These are phyloP conservation scores for Phytopythium litorale DNA, from an alignment of 352 stramenopile species.

Conservation along the genomic window DNA sequence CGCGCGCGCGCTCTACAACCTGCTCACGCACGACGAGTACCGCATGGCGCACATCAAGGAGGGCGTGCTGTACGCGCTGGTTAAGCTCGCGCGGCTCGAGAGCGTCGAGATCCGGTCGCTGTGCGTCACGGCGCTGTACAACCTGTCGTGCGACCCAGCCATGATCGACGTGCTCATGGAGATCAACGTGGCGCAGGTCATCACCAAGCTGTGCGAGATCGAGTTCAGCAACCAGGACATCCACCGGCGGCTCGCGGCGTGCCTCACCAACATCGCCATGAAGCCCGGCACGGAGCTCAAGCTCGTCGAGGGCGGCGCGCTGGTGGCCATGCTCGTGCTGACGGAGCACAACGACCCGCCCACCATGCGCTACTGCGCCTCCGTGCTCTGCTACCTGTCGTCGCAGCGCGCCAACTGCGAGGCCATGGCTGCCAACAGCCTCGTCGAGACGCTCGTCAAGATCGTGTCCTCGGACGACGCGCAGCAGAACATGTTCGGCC, in stretches of 20 bases:
- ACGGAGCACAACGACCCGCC: constrained; percentile 67
- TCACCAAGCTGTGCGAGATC: constrained; percentile 84
- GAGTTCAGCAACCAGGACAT: constrained; percentile 83
- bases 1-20: constrained; percentile 78
- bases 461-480: constrained; percentile 41
- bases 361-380: constrained; percentile 67
- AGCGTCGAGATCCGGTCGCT: constrained; percentile 78
- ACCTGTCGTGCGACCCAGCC: constrained; percentile 66
- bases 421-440: constrained; percentile 56
- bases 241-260: constrained; percentile 64
- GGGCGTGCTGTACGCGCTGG: constrained; percentile 82
- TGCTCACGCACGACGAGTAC: constrained; percentile 79
- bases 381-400: constrained; percentile 70
- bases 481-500: constrained; percentile 67
- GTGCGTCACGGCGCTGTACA: constrained; percentile 81
- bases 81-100: constrained; percentile 82
- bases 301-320: constrained; percentile 62
- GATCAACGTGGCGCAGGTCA: constrained; percentile 79
- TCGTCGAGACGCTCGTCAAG: constrained; percentile 67
- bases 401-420: constrained; percentile 67
- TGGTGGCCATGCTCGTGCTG: constrained; percentile 65
- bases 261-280: constrained; percentile 70
- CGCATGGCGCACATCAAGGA: constrained; percentile 82
- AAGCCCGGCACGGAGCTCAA: constrained; percentile 48
- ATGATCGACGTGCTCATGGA: constrained; percentile 81